These are phyloP conservation scores for Phytophthora hibernalis DNA, from an alignment of 352 stramenopile genomes.

Conservation along the genomic window DNA sequence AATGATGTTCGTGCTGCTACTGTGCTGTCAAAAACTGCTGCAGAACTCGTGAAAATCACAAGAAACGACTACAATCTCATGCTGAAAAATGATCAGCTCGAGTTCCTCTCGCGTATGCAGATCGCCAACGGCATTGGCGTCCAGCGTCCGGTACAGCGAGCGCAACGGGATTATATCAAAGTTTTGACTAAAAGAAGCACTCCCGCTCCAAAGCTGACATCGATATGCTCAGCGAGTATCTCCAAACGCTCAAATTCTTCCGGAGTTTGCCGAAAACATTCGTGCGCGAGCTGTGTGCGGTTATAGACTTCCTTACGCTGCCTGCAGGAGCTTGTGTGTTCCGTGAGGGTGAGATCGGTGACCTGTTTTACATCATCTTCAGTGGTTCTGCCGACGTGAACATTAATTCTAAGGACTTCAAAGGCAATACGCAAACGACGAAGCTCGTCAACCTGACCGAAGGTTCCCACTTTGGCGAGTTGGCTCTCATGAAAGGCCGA, in stretches of 20 bases:
- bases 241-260: conserved; percentile 85
- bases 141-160: conserved; percentile 28
- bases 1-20: conserved; percentile 71
- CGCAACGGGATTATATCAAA: conserved; percentile 62
- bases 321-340: conserved; percentile 59
- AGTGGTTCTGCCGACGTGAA: conserved; percentile 75
- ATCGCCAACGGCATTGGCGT: conserved; percentile 48
- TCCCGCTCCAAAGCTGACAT: conserved; percentile 58
- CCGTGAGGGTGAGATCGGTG: conserved; percentile 69
- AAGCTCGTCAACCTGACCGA: conserved; percentile 81
- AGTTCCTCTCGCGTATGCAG: conserved; percentile 72
- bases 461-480: conserved; percentile 70
- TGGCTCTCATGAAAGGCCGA: conserved; percentile 80
- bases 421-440: conserved; percentile 58
- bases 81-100: conserved; percentile 75
- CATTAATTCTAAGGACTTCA: conserved; percentile 61
- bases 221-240: conserved; percentile 70
- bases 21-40: conserved; percentile 57
- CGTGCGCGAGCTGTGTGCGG: conserved; percentile 66
- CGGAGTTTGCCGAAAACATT: conserved; percentile 65
- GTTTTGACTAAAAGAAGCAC: conserved; percentile 63
- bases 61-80: conserved; percentile 77
- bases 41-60: conserved; percentile 72
- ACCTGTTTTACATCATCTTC: conserved; percentile 84
- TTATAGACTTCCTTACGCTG: conserved; percentile 65